Conservation (phyloP, 2,329 filamentous ascomycete species). For the Pseudonectria buxi region DNA sequence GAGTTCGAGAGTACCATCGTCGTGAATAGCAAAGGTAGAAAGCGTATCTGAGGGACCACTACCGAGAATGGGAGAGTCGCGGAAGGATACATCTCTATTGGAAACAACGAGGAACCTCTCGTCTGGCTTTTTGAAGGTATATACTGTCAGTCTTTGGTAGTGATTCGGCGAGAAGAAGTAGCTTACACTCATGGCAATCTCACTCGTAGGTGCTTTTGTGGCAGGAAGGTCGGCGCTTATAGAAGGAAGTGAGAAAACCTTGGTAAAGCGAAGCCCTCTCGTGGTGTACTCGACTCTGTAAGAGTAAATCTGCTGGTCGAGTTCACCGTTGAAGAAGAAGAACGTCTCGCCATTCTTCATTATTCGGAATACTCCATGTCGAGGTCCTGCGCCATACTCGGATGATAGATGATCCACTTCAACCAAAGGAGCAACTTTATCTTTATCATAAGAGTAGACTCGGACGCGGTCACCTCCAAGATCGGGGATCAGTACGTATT, state of each 20-base stretch:
- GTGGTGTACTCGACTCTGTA: constrained; percentile 14
- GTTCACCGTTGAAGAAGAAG: constrained; percentile 19
- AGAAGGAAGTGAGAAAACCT: constrained; percentile 16
- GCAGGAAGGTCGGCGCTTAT: constrained; percentile 11
- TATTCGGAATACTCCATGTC: constrained; percentile 17
- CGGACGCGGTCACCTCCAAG: constrained; percentile 15
- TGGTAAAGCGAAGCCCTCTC: constrained; percentile 10
- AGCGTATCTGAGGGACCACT: constrained; percentile 16
- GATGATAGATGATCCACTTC: constrained; percentile 11
- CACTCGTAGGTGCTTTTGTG: constrained; percentile 15
- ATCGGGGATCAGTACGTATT: constrained; percentile 15
- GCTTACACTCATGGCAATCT: constrained; percentile 19
- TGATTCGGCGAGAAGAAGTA: rapidly evolving
- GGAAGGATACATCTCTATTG: constrained; percentile 17
- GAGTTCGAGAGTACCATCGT: constrained; percentile 11
- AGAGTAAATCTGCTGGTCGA: constrained; percentile 18
- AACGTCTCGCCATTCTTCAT: constrained; percentile 15
- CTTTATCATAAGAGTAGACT: constrained; percentile 15
- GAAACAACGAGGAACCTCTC: constrained; percentile 15
- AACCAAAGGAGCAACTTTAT: constrained; percentile 13
- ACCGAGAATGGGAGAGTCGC: constrained; percentile 7
- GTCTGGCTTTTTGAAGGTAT: constrained; percentile 10
- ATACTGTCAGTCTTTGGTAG: background rate
- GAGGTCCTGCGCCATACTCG: constrained; percentile 11
- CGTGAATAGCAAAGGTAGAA: constrained; percentile 14